Evolutionary conservation across 441 rosid species (phyloP), one percentile per base, ranked within the genome.

Genomic region (Sinapis alba): DNA sequence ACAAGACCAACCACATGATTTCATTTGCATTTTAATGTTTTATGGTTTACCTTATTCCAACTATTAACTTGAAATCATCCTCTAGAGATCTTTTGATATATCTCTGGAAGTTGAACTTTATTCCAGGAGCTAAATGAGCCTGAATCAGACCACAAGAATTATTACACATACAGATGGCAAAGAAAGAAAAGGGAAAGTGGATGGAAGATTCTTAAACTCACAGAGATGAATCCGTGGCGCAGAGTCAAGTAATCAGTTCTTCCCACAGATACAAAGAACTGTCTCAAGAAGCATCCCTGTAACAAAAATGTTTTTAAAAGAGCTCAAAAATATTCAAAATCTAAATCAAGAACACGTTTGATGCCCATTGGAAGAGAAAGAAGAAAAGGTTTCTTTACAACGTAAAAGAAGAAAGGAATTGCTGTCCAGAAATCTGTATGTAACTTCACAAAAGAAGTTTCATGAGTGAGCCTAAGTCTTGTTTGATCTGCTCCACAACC

Each of bases 361-460:
- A 45, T 21, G n/a, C 23, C 43, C n/a, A 20, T 56, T 60, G 56
- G 38, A 38, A 56, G 63, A 63, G 18, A 76, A 15, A 28, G 9
- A 6, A 68, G 9, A 68, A 47, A 54, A 45, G 62, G 19, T 59
- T 13, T 47, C 32, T 88, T 88, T 84, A 94, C 98, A 12, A 87
- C 7, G 75, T 88, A 92, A 70, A 92, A 94, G 81, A 89, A 86
- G 81, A 90, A 36, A 1, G 99, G 97, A 74, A 81, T 79, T 68
- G 83, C 82, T 2, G 96, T 90, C 98, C 99, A 88, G 82, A 90
- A 92, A 83, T 93, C 88, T 68, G 72, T 87, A 82, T 92, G 97
- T 27, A 85, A 86, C 79, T 82, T 86, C 50, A n/a, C n/a, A n/a
- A n/a, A n/a, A n/a, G n/a, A n/a, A n/a, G n/a, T n/a, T n/a, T n/a